phyloP scores from a whole-genome alignment of 768 basidiomycete species.

The Lactarius trivialis region DNA sequence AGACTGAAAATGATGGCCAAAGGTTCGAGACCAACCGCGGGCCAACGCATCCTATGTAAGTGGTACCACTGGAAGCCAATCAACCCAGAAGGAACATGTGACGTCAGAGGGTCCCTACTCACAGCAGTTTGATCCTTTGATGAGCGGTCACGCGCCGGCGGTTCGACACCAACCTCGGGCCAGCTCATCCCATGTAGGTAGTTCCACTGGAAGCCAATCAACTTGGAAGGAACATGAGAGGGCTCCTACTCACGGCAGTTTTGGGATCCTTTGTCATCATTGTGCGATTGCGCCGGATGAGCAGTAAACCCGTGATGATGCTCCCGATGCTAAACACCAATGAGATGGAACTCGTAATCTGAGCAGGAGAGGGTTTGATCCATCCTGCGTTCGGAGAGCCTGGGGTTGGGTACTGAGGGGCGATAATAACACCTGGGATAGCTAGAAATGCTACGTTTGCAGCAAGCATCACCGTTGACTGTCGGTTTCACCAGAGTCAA shows the following conservation, averaged over 20 bases:
- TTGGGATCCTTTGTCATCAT: slow-evolving; percentile 32
- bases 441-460: slow-evolving; percentile 33
- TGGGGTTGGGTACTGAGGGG: not conserved
- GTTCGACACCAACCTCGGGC: slow-evolving; percentile 39
- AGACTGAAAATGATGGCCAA: slow-evolving; percentile 49
- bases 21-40: slow-evolving; percentile 39
- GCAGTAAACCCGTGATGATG: slow-evolving; percentile 42
- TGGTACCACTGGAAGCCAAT: slow-evolving; percentile 24
- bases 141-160: no score
- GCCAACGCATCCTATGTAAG: slow-evolving; percentile 25
- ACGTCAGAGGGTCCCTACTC: slow-evolving; percentile 19
- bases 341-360: slow-evolving; percentile 47
- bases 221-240: not conserved
- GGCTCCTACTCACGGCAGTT: slow-evolving; percentile 9
- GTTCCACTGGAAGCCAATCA: slow-evolving; percentile 20
- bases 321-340: slow-evolving; percentile 42
- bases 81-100: not conserved
- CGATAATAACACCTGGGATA: slow-evolving; percentile 28
- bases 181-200: slow-evolving; percentile 27
- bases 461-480: slow-evolving; percentile 33
- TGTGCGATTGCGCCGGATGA: slow-evolving; percentile 39
- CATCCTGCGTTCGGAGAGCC: slow-evolving; percentile 6
- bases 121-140: no score
- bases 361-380: slow-evolving; percentile 35
- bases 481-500: not conserved